Base-by-base conservation (phyloP, 1,284 basidiomycete species). In the Puccinia novopanici region DNA sequence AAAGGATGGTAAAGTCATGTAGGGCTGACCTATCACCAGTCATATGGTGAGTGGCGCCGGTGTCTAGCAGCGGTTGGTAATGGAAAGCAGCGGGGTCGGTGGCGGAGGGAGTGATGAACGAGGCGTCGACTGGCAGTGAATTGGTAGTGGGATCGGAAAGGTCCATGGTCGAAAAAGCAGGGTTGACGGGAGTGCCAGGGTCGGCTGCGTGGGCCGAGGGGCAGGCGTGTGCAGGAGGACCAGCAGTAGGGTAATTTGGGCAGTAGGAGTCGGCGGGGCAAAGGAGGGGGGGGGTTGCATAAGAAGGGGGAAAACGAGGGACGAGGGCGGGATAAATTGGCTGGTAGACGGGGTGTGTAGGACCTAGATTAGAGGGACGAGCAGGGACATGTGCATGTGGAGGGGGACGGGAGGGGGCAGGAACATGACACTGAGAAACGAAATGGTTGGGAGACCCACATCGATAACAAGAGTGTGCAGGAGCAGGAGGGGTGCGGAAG, bases 211-310 rank as follows among this genome's bases (percentile, higher is more conserved):
- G 12, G 17, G 6, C 3, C 19, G 24, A 8, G 6, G 40, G n/a
- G 2, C 8, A 9, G 8, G 10, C 6, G 12, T 3, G 2, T 8
- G 34, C 30, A 22, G 15, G 34, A 8, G n/a, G 40, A 19, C 30
- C 34, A 13, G 10, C 34, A 6, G 34, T 40, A n/a, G 15, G 30
- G 61, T 65, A 65, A 6, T 37, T n/a, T 2, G 61, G 61, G 6
- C 61, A 34, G 19, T 65, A 65, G 34, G 34, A 40, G 34, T 65
- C 61, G n/a, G 61, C 61, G 10, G 61, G 61, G 8, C 61, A 34
- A 3, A 57, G n/a, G n/a, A n/a, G 57, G 34, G 55, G n/a, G 30
- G 27, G 57, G 17, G n/a, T 6, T 4, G n/a, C 24, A 5, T 19
- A n/a, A n/a, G 8, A 27, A 9, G 27, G 10, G 4, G 27, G 8